Evolutionary conservation across 345 rosid genomes (phyloP), one percentile per base, ranked within the genome.

Genomic region (Rhodamnia rubescens): DNA sequence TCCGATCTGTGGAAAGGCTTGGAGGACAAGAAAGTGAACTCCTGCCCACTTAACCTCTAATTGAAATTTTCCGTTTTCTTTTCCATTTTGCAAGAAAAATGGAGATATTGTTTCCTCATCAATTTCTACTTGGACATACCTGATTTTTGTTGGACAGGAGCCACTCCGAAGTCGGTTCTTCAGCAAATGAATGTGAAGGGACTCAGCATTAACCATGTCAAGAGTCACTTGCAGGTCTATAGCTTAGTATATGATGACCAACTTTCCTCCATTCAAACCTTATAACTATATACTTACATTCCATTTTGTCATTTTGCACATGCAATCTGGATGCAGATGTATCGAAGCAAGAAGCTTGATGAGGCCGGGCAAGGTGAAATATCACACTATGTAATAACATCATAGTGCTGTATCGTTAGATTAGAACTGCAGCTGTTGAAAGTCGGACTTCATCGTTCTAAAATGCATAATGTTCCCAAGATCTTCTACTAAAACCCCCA

Each of bases 221-320:
- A 96, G 90, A 96, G 99, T 92, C 99, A 96, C 84, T 89, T 95
- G 86, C 99, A 96, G 97, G 99, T 96, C 53, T 21, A 29, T 40
- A 55, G 52, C 51, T 15, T 83, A 40, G 50, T 83, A 20, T 56
- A 44, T 5, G 40, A 83, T 59, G 15, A 55, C 5, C n/a, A 85
- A 40, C 12, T 50, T 21, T 36, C 4, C 18, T 29, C 9, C 9
- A 42, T 56, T 85, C n/a, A 20, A 75, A 50, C 75, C 12, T 85
- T 44, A n/a, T 11, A n/a, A 81, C 47, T 44, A 15, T 53, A 11
- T 50, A 50, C 27, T 12, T 16, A 26, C 15, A 50, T 44, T 53
- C 16, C 18, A 47, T 40, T n/a, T 24, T 56, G 1, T 42, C 42
- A 14, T 58, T 22, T 29, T 74, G 16, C 18, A 27, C 50, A 20